These are phyloP conservation scores for Didymella arachidicola DNA, from an alignment of 2,329 filamentous ascomycete species.

Conservation along the genomic window DNA sequence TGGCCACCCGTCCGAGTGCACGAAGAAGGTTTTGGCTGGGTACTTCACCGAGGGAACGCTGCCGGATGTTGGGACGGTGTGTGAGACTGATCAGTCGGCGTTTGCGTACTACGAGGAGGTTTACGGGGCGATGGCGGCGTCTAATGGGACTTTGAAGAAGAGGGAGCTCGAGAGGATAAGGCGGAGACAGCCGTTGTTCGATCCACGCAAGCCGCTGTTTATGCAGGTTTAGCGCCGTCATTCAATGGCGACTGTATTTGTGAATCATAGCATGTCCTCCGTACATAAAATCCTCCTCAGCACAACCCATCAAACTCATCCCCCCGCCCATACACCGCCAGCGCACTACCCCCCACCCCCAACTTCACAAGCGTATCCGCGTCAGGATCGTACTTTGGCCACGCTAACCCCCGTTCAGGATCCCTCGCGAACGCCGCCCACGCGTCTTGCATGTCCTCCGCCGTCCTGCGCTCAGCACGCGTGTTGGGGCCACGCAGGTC, in stretches of 20 bases:
- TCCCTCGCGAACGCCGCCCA: neutral
- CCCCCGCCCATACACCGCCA: conserved; percentile 43
- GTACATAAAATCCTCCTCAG: conserved; percentile 7
- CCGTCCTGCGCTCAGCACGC: neutral
- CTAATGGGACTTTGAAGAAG: conserved; percentile 4
- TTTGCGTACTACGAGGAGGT: conserved; percentile 14
- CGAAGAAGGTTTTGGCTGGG: conserved; percentile 16
- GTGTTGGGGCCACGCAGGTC: neutral
- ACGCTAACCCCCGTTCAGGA: neutral
- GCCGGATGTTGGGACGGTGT: conserved; percentile 23
- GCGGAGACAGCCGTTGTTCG: neutral
- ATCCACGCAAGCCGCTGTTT: conserved; percentile 1
- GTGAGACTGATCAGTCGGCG: conserved; percentile 22
- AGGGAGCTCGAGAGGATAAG: neutral
- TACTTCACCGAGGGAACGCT: conserved; percentile 28
- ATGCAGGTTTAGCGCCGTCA: neutral
- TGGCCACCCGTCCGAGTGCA: conserved; percentile 22
- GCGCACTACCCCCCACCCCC: neutral
- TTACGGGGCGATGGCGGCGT: neutral
- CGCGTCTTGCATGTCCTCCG: neutral
- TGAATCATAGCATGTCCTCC: neutral
- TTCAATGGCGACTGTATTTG: neutral
- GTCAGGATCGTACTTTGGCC: neutral
- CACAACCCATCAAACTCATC: conserved; percentile 31
- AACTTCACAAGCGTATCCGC: neutral